Base-by-base conservation (phyloP, 352 stramenopile species). In the Globisporangium radiosum region DNA sequence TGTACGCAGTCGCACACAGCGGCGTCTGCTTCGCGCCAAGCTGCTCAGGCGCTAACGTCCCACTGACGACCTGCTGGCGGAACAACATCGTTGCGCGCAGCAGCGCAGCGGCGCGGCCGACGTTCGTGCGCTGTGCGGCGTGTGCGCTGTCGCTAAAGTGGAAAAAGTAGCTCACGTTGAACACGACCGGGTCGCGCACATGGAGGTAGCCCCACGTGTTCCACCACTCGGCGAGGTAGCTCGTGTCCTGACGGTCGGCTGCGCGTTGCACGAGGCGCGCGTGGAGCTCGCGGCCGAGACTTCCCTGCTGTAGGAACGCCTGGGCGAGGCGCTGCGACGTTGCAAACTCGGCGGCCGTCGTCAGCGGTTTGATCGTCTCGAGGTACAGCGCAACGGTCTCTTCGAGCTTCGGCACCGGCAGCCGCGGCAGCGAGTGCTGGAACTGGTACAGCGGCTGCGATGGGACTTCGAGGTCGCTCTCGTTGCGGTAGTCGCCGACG, bases 111-210 rank as follows among this genome's bases (percentile, higher is more conserved):
- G 71, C 87, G 45, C 78, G 71, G 11, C 78, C 81, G 7, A 87
- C 71, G 59, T 91, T 85, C 9, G 75, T 73, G 42, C 72, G 68
- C 67, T 94, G 84, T 38, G 70, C 52, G 0, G 74, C 57, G 60
- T 91, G 75, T 19, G 77, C 75, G 38, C 66, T 81, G 69, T 89
- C 76, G 39, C 72, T 76, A 50, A 90, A 91, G 65, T 90, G 79
- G 62, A 96, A 91, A 54, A 95, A 96, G 74, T 96, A 96, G 70
- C 87, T 96, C 45, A 92, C 87, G 64, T 96, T 95, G 62, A 96
- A 90, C 37, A 87, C 76, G 44, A 96, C 75, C 6, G 87, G 84
- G 59, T 87, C 82, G 57, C 87, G 80, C 59, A 88, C 81, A 25
- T 87, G 69, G 13, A 94, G 65, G 62, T 92, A 94, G 25, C 76